Percentiles rank a stretch among this genome's conserved stretches.
These are phyloP conservation scores for Pleoardoris graminearum DNA, from an alignment of 2,329 filamentous ascomycete genomes.

Conservation along the genomic window DNA sequence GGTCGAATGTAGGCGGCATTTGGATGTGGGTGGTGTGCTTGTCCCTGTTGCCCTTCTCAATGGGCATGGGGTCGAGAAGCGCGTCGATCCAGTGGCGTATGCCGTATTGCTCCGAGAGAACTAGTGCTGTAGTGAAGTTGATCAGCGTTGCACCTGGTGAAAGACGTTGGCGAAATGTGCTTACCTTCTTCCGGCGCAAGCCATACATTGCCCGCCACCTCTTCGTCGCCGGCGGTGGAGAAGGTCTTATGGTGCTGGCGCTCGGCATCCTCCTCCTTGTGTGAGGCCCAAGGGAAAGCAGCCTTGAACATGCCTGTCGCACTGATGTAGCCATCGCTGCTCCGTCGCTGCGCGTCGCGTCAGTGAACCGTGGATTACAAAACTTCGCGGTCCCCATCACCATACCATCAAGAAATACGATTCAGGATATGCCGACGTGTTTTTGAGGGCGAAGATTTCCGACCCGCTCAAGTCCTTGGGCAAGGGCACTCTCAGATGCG, in stretches of 20 bases:
- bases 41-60: conserved; percentile 67
- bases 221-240: conserved; percentile 79
- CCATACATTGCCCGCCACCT: conserved; percentile 97
- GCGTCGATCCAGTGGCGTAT: conserved; percentile 87
- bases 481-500: conserved; percentile 87
- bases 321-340: conserved; percentile 80
- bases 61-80: conserved; percentile 85
- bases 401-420: conserved; percentile 93
- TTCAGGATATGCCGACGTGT: conserved; percentile 67
- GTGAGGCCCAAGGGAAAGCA: conserved; percentile 77
- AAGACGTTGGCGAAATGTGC: conserved; percentile 12
- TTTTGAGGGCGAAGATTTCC: conserved; percentile 81
- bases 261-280: conserved; percentile 73
- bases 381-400: conserved; percentile 18
- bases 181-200: conserved; percentile 75
- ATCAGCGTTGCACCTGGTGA: conserved; percentile 18
- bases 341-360: conserved; percentile 64
- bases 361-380: conserved; percentile 25
- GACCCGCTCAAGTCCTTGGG: conserved; percentile 86
- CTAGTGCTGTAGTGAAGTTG: conserved; percentile 64
- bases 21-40: conserved; percentile 72
- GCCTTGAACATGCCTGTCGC: conserved; percentile 94
- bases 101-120: conserved; percentile 82
- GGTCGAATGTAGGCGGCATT: conserved; percentile 78
- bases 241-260: conserved; percentile 84